Evolutionary conservation across 257 asterid genomes (phyloP).

Genomic region (Solanum virginianum): DNA sequence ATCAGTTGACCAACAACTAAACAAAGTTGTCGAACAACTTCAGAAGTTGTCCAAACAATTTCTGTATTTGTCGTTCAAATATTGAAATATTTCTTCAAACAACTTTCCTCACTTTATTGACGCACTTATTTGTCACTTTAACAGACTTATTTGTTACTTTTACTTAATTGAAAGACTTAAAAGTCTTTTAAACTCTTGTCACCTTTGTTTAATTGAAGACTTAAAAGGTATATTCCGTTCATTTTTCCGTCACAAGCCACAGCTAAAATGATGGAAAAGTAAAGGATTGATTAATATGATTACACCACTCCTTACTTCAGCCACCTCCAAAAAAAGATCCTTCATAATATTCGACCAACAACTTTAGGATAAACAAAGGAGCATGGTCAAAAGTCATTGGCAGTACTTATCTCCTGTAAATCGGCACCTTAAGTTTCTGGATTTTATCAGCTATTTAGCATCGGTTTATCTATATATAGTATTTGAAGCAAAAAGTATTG

Average conservation of each 20-base stretch:
- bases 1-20: too few relatives aligned
- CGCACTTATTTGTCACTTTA: too few relatives aligned
- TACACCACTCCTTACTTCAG: not conserved
- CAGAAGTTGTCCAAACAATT: too few relatives aligned
- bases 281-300: not conserved
- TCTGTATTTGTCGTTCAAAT: too few relatives aligned
- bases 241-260: not conserved
- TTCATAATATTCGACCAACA: not conserved
- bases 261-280: not conserved
- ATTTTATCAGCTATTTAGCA: not conserved
- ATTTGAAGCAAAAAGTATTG: not conserved
- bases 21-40: too few relatives aligned
- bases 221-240: too few relatives aligned
- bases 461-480: not conserved
- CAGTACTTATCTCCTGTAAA: not conserved
- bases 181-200: too few relatives aligned
- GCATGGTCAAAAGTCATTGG: not conserved
- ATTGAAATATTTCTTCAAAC: too few relatives aligned
- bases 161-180: too few relatives aligned
- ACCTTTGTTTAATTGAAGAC: too few relatives aligned
- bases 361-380: not conserved
- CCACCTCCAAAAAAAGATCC: not conserved
- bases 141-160: too few relatives aligned
- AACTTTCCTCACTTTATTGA: too few relatives aligned
- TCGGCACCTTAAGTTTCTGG: not conserved